Percentiles rank a stretch among this genome's conserved stretches.
Evolutionary conservation across 177 flowering plant species (phyloP).

Genomic region (Vitis hybrid): DNA sequence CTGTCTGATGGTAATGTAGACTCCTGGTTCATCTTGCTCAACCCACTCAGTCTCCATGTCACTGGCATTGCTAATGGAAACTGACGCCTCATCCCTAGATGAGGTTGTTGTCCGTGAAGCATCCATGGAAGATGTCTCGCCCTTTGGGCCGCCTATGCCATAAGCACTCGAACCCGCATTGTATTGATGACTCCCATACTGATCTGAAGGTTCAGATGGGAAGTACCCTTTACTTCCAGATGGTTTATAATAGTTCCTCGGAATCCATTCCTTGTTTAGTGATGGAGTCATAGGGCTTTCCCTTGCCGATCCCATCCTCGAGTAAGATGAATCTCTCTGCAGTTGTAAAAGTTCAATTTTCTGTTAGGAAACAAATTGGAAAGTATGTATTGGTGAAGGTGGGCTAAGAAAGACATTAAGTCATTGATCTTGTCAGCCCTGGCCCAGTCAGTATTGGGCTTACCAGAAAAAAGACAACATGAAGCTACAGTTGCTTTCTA

Average conservation of each 20-base stretch:
- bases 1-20: slow-evolving; percentile 90
- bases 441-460: too few relatives aligned
- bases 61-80: slow-evolving; percentile 80
- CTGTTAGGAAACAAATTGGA: background rate
- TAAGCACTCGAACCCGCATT: slow-evolving; percentile 52
- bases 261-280: slow-evolving; percentile 58
- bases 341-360: slow-evolving; percentile 1
- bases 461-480: too few relatives aligned
- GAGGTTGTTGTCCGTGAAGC: slow-evolving; percentile 87
- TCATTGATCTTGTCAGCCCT: background rate
- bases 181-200: slow-evolving; percentile 36
- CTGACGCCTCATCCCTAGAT: slow-evolving; percentile 83
- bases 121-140: slow-evolving; percentile 61
- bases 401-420: background rate
- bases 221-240: slow-evolving; percentile 41
- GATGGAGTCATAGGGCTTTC: slow-evolving; percentile 79
- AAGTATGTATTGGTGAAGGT: background rate
- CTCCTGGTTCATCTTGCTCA: slow-evolving; percentile 94
- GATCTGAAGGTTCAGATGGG: slow-evolving; percentile 45
- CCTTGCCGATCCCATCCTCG: slow-evolving; percentile 72
- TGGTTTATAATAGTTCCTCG: slow-evolving; percentile 53
- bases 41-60: slow-evolving; percentile 91
- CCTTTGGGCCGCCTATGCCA: slow-evolving; percentile 41
- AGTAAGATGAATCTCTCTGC: slow-evolving; percentile 80
- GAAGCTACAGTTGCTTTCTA: too few relatives aligned